Percentiles rank a stretch among this genome's conserved stretches.
These are phyloP conservation scores for Apiospora hydei DNA, from an alignment of 2,329 filamentous ascomycete genomes.

Conservation along the genomic window DNA sequence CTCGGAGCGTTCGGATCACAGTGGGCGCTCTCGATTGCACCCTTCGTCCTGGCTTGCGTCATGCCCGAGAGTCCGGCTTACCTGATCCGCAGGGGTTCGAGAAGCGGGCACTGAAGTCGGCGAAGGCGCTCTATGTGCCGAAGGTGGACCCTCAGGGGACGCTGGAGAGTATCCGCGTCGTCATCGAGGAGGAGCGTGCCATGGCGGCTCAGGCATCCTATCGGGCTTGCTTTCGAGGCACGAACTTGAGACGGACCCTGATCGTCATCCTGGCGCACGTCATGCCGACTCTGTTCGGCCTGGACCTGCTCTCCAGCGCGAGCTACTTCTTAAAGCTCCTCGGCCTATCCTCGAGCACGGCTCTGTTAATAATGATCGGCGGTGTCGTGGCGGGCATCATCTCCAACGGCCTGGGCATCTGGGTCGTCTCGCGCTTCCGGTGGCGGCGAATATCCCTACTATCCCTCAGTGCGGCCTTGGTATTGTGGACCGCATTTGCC, in stretches of 20 bases:
- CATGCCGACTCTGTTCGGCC: slow-evolving; percentile 53
- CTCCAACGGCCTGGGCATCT: slow-evolving; percentile 53
- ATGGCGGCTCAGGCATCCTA: slow-evolving; percentile 44
- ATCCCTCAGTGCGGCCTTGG: slow-evolving; percentile 42
- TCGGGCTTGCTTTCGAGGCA: slow-evolving; percentile 51
- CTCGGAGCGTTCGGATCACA: slow-evolving; percentile 51
- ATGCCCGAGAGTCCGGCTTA: slow-evolving; percentile 61
- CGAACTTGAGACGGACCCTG: slow-evolving; percentile 50
- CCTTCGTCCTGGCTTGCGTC: slow-evolving; percentile 50
- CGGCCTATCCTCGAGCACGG: slow-evolving; percentile 41
- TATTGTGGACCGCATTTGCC: slow-evolving; percentile 54
- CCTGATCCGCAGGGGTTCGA: slow-evolving; percentile 50
- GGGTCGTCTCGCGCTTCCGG: slow-evolving; percentile 50
- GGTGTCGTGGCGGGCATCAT: slow-evolving; percentile 54
- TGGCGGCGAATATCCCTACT: slow-evolving; percentile 48
- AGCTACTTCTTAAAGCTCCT: slow-evolving; percentile 50
- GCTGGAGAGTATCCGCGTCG: slow-evolving; percentile 53
- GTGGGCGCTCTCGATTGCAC: slow-evolving; percentile 52
- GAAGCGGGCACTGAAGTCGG: slow-evolving; percentile 51
- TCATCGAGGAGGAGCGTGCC: slow-evolving; percentile 51
- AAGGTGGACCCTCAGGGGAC: slow-evolving; percentile 48
- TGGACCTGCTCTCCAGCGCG: slow-evolving; percentile 51
- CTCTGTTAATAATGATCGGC: slow-evolving; percentile 53
- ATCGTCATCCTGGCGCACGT: slow-evolving; percentile 51
- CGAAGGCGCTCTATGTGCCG: slow-evolving; percentile 56